These are phyloP conservation scores for Jackrogersella multiformis DNA, from an alignment of 495 filamentous ascomycete genomes.

Conservation along the genomic window DNA sequence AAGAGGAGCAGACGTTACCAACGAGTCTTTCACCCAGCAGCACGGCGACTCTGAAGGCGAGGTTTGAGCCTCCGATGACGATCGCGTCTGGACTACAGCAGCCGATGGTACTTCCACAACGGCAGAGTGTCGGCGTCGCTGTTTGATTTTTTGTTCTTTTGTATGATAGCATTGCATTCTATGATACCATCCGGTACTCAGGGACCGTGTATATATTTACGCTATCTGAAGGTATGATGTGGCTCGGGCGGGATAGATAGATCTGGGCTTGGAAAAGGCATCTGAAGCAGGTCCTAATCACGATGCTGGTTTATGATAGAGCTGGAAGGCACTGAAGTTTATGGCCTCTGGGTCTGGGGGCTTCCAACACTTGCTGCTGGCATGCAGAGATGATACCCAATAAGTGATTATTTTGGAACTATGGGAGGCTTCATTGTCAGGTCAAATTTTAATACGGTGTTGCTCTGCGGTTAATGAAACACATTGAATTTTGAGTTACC, in stretches of 20 bases:
- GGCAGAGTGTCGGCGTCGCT: constrained; percentile 58
- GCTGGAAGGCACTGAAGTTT: constrained; percentile 8
- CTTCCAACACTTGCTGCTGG: constrained; percentile 24
- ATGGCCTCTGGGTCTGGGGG: constrained; percentile 22
- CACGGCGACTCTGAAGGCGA: constrained; percentile 48
- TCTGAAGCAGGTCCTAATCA: constrained; percentile 38
- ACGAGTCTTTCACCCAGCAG: constrained; percentile 57
- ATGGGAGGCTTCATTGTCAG: constrained; percentile 20
- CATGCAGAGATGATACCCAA: constrained; percentile 39
- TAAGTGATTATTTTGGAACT: constrained; percentile 14
- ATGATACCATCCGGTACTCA: constrained; percentile 40
- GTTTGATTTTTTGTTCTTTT: constrained; percentile 48
- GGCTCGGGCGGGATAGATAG: constrained; percentile 32
- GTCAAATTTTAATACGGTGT: not conserved
- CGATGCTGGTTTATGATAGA: constrained; percentile 41
- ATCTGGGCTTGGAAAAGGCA: constrained; percentile 35
- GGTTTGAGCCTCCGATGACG: constrained; percentile 34
- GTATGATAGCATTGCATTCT: constrained; percentile 40
- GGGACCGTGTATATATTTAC: constrained; percentile 35
- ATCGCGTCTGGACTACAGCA: constrained; percentile 42
- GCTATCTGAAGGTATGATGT: constrained; percentile 19
- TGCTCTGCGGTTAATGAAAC: constrained; percentile 8
- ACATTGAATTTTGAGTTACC: not conserved
- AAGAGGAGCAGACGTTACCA: constrained; percentile 52
- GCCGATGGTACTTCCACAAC: constrained; percentile 41